These are phyloP conservation scores for Trichosporon coremiiforme DNA, from an alignment of 1,284 basidiomycete species.

Conservation along the genomic window DNA sequence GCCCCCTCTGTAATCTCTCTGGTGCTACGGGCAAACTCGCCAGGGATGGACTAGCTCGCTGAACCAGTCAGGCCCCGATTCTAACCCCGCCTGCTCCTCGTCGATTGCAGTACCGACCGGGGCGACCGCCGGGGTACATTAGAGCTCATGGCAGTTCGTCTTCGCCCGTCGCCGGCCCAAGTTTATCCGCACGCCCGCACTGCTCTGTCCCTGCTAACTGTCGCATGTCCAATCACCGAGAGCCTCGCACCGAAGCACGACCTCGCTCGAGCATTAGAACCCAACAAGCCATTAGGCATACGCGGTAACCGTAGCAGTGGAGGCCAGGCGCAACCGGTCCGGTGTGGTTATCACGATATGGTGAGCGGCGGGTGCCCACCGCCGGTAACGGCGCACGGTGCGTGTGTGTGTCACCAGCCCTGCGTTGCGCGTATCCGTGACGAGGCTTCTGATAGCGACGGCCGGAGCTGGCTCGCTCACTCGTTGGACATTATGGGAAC, in stretches of 20 bases:
- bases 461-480: neutral
- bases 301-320: neutral
- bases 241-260: constrained; percentile 1
- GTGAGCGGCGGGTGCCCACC: neutral
- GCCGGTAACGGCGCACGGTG: neutral
- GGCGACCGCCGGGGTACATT: neutral
- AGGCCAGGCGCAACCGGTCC: neutral
- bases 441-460: neutral
- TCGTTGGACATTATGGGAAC: constrained; percentile 6
- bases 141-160: neutral
- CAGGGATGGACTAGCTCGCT: neutral
- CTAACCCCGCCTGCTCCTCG: constrained; percentile 1
- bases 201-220: neutral
- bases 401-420: neutral
- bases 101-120: neutral
- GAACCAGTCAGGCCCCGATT: neutral
- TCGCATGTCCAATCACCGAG: constrained; percentile 1
- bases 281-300: neutral
- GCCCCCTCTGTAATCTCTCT: too few species aligned
- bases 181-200: constrained; percentile 12
- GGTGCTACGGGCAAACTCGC: constrained; percentile 16
- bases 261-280: neutral
- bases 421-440: neutral
- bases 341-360: neutral
- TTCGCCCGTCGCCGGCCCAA: constrained; percentile 10